These are phyloP conservation scores for Penicillium coprophilum DNA, from an alignment of 495 filamentous ascomycete genomes.

Conservation along the genomic window DNA sequence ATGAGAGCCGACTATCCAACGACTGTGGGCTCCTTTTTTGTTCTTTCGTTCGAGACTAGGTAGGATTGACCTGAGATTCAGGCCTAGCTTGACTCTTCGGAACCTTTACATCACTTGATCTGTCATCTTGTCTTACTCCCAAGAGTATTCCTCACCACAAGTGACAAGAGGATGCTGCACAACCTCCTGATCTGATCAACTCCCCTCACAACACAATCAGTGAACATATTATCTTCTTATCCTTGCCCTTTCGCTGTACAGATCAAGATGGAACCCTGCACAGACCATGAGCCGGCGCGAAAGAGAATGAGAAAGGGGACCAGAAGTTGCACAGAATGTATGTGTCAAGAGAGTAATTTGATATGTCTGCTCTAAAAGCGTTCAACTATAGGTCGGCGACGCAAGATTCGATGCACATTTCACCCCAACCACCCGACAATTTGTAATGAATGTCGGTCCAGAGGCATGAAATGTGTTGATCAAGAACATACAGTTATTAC, in stretches of 20 bases:
- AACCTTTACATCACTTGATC: not conserved
- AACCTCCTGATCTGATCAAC: not conserved
- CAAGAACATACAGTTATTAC: slow-evolving; percentile 27
- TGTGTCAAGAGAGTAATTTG: slow-evolving; percentile 4
- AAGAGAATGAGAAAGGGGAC: slow-evolving; percentile 45
- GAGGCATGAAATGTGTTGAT: slow-evolving; percentile 35
- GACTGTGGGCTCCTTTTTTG: not conserved
- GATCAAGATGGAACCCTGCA: slow-evolving; percentile 19
- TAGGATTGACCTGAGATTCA: not conserved
- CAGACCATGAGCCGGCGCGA: slow-evolving; percentile 32
- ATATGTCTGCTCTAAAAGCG: not conserved
- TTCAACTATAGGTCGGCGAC: slow-evolving; percentile 33
- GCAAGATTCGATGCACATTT: slow-evolving; percentile 44
- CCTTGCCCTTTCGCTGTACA: not conserved
- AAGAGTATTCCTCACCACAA: not conserved
- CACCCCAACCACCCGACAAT: slow-evolving; percentile 25
- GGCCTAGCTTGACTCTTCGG: not conserved
- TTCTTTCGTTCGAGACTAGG: not conserved
- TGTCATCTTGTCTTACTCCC: not conserved
- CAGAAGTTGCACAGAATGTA: slow-evolving; percentile 44
- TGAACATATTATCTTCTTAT: not conserved
- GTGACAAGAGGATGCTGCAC: not conserved
- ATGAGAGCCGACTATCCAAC: not conserved
- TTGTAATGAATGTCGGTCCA: slow-evolving; percentile 40
- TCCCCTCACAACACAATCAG: not conserved